Evolutionary conservation across 2,329 filamentous ascomycete genomes (phyloP).

Genomic region (Ascomycota sp.): DNA sequence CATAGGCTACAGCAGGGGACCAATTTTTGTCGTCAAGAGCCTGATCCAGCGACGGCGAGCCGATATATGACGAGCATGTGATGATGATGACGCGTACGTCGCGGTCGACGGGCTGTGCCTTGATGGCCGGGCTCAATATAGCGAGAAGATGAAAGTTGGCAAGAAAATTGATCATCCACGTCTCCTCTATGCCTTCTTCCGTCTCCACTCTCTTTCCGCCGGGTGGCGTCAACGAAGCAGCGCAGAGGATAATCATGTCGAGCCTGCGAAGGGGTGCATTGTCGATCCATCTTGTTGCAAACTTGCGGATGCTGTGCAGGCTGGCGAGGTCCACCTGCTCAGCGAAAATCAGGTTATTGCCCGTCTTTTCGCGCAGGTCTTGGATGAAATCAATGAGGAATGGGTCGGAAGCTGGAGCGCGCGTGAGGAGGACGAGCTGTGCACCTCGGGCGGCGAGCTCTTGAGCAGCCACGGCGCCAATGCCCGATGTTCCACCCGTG

Average conservation of each 20-base stretch:
- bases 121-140: slow-evolving; percentile 72
- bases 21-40: slow-evolving; percentile 26
- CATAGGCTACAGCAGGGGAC: slow-evolving; percentile 34
- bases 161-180: slow-evolving; percentile 87
- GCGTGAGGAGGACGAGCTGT: slow-evolving; percentile 76
- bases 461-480: slow-evolving; percentile 56
- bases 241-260: slow-evolving; percentile 80
- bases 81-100: slow-evolving; percentile 75
- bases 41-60: slow-evolving; percentile 42
- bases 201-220: slow-evolving; percentile 39
- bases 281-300: slow-evolving; percentile 95
- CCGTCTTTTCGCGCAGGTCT: slow-evolving; percentile 53
- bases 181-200: slow-evolving; percentile 61
- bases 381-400: slow-evolving; percentile 87
- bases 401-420: slow-evolving; percentile 56
- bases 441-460: slow-evolving; percentile 63
- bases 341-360: slow-evolving; percentile 77
- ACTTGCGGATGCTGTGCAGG: slow-evolving; percentile 73
- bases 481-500: slow-evolving; percentile 82
- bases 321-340: slow-evolving; percentile 81
- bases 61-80: slow-evolving; percentile 75
- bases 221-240: slow-evolving; percentile 49
- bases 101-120: slow-evolving; percentile 77
- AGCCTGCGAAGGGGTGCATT: slow-evolving; percentile 73
- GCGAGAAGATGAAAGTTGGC: slow-evolving; percentile 87